These are phyloP conservation scores for Xylariaceae sp. DNA, from an alignment of 2,329 filamentous ascomycete species.

Conservation along the genomic window DNA sequence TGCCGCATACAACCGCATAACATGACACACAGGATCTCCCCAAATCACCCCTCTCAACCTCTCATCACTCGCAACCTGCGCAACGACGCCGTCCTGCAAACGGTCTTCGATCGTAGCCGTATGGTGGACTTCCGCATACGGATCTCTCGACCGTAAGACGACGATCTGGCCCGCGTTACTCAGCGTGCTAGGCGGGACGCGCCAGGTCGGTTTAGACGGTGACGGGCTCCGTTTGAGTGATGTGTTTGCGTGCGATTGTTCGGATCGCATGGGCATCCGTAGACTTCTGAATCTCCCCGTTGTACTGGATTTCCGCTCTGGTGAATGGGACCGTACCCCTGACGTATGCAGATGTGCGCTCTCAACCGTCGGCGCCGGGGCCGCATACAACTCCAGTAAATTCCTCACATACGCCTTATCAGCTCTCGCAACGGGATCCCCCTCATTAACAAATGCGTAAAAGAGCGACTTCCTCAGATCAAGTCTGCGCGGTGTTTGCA, in stretches of 20 bases:
- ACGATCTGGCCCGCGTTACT: constrained; percentile 67
- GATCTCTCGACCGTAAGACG: constrained; percentile 53
- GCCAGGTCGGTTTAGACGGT: constrained; percentile 44
- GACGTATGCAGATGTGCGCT: constrained; percentile 9
- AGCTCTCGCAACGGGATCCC: constrained; percentile 72
- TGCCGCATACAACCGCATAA: constrained; percentile 71
- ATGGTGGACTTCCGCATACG: constrained; percentile 35
- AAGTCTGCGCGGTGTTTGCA: constrained; percentile 51
- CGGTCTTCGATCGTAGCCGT: constrained; percentile 46
- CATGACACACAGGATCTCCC: constrained; percentile 75
- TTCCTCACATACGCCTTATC: constrained; percentile 71
- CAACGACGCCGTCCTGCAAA: constrained; percentile 58
- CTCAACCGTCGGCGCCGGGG: constrained; percentile 42
- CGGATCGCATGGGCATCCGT: background rate
- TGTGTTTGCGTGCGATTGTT: background rate
- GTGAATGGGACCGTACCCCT: background rate
- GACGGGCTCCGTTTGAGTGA: constrained; percentile 2
- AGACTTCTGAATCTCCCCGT: background rate
- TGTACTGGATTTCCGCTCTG: constrained; percentile 19
- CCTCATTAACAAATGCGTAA: constrained; percentile 77
- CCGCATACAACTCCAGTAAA: constrained; percentile 64
- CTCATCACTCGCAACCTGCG: constrained; percentile 62
- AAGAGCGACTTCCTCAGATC: constrained; percentile 64
- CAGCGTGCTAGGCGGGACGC: constrained; percentile 59
- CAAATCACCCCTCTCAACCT: constrained; percentile 67